A percentile compares a stretch with the other conserved stretches of the same genome.
Conservation (phyloP, 305 asterid genomes). For the Fraxinus dipetala region DNA sequence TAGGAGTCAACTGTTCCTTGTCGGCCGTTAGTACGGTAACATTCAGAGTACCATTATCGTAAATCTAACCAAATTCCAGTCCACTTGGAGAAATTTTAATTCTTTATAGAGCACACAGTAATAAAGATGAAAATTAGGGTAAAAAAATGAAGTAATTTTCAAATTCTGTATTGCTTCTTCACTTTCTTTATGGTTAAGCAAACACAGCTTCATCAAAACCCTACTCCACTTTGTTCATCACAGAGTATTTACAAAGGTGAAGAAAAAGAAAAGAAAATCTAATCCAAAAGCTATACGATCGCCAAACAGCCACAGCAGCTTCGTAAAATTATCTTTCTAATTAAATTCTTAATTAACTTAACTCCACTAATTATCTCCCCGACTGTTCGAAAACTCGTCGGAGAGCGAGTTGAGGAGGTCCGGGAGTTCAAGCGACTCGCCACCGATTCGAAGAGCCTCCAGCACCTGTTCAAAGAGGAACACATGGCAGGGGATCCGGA, state of each 20-base stretch:
- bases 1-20: background rate
- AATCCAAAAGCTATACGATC: conserved; percentile 23
- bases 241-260: conserved; percentile 40
- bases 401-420: conserved; percentile 44
- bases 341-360: background rate
- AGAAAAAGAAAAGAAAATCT: background rate
- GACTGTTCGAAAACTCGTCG: conserved; percentile 13
- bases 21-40: conserved; percentile 30
- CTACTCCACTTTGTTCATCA: conserved; percentile 34
- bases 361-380: background rate
- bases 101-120: background rate
- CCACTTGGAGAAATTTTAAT: background rate
- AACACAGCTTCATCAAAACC: conserved; percentile 34
- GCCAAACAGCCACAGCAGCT: conserved; percentile 9
- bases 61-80: background rate
- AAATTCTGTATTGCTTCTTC: background rate
- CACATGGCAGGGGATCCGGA: conserved; percentile 87
- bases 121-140: background rate
- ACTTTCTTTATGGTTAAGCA: conserved; percentile 22
- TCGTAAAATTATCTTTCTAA: conserved; percentile 11
- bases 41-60: conserved; percentile 5
- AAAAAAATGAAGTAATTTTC: background rate
- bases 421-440: conserved; percentile 39
- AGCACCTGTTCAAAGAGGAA: conserved; percentile 78
- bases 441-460: conserved; percentile 59